Conservation (phyloP, 192 early-diverging fungal species). For the Umbelopsis sp. region DNA sequence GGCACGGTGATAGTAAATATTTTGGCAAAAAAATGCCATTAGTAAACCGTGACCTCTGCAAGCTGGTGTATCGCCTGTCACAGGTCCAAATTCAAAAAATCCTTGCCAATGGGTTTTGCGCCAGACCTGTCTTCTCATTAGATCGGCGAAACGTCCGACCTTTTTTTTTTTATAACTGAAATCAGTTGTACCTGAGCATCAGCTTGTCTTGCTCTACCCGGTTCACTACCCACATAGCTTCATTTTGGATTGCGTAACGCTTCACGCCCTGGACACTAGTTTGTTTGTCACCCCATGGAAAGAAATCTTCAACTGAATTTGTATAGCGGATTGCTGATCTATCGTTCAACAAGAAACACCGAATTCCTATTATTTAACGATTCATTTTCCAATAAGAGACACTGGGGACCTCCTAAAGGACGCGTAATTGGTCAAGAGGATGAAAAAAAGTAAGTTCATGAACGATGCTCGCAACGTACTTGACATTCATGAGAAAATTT, state of each 20-base stretch:
- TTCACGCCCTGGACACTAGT: slow-evolving; percentile 11
- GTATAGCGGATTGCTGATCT: slow-evolving; percentile 70
- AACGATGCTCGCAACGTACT: neutral
- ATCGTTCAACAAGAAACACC: slow-evolving; percentile 66
- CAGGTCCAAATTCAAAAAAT: neutral
- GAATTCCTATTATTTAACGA: slow-evolving; percentile 88
- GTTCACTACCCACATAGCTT: neutral
- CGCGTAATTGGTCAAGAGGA: slow-evolving; percentile 77
- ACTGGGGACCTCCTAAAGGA: slow-evolving; percentile 87
- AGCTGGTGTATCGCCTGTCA: neutral
- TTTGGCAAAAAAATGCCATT: no score
- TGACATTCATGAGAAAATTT: neutral
- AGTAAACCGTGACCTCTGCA: neutral
- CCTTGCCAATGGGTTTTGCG: neutral
- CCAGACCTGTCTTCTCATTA: neutral
- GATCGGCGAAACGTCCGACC: neutral
- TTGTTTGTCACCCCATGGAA: slow-evolving; percentile 42
- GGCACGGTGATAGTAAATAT: neutral
- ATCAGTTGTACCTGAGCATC: no score
- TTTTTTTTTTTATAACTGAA: neutral
- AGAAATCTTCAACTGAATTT: slow-evolving; percentile 49
- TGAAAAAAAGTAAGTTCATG: slow-evolving; percentile 71
- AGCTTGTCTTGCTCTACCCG: neutral
- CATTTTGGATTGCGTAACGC: neutral
- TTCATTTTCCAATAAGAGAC: slow-evolving; percentile 74